Base-by-base conservation (phyloP, 2,329 filamentous ascomycete genomes). In the Aspergillus terreus region DNA sequence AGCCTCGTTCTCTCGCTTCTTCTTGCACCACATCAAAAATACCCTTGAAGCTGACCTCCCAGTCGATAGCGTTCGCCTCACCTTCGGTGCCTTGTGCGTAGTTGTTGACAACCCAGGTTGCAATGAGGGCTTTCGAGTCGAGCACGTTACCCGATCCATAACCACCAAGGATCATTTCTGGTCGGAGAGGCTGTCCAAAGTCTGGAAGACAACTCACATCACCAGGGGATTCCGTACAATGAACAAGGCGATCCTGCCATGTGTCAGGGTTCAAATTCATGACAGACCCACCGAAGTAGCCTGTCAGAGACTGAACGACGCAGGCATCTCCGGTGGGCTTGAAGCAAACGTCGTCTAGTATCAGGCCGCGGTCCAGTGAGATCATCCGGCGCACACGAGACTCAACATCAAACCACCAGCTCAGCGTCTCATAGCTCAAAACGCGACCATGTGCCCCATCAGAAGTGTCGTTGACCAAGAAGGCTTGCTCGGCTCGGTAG, bases 81-180 rank as follows among this genome's bases (percentile, higher is more conserved):
- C 84, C 83, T 25, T 81, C 73, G 3, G 87, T 87, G 9, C 84
- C 90, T 66, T 95, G 90, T 4, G 82, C 79, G 59, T 86, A 82
- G 63, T 97, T 99, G 62, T 87, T 90, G 45, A 99, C 85, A 6
- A 99, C 92, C 94, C 94, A 99, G 0, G 92, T 97, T 4, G 89
- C 85, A 6, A 96, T 87, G 54, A 97, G 82, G 2, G 94, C 91
- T 52, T 84, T 77, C 0, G 92, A 85, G 46, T 94, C 82, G 4
- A 86, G 76, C 23, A 91, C 81, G 58, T 89, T 79, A 1, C 79
- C 80, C 1, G 69, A 68, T 0, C 81, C 79, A 63, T 87, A 92
- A 2, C 90, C 92, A 46, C 94, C 94, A 11, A 99, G 80, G 4
- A 99, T 81, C 75, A 95, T 86, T 55, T 87, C 85, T 0, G 91